Evolutionary conservation across 2,329 filamentous ascomycete genomes (phyloP), one percentile per base, ranked within the genome.

Genomic region (Meredithiella fracta): DNA sequence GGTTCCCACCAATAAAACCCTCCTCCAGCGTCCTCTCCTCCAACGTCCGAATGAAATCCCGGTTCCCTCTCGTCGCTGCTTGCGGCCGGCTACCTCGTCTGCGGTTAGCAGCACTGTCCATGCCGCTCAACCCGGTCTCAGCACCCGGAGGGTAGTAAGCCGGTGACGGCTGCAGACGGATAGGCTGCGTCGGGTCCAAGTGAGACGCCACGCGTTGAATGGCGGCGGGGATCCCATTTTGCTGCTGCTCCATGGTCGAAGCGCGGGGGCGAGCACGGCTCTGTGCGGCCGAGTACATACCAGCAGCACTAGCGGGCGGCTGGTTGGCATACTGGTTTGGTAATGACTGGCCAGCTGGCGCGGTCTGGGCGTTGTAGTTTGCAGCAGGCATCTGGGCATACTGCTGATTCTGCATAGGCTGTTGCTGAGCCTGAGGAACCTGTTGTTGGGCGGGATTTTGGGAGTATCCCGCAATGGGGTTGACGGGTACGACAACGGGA

Each of bases 131-230:
- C 8, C 88, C 86, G 9, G 53, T 58, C 23, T 58, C 57, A 61
- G 97, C 82, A 1, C 91, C 86, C 20, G 92, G 92, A 9, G 92
- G 92, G 63, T 97, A 98, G 69, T 98, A 98, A 1, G 92, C 92
- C 3, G 92, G 92, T 63, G 89, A 96, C 1, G 92, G 92, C 66
- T 98, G 92, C 57, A 97, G 70, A 52, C 92, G 80, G 64, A 98
- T 97, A 0, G 92, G 92, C 59, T 90, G 86, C 63, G 82, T 97
- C 1, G 92, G 92, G 65, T 98, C 92, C 47, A 98, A 78, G 68
- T 97, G 91, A 66, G 89, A 95, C 44, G 92, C 92, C 22, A 98
- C 92, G 62, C 92, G 79, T 69, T 98, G 92, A 58, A 98, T 87
- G 2, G 90, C 83, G 14, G 86, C 83, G 3, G 92, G 92, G 58